Evolutionary conservation across 352 stramenopile species (phyloP).

Genomic region (Phytophthora melonis): DNA sequence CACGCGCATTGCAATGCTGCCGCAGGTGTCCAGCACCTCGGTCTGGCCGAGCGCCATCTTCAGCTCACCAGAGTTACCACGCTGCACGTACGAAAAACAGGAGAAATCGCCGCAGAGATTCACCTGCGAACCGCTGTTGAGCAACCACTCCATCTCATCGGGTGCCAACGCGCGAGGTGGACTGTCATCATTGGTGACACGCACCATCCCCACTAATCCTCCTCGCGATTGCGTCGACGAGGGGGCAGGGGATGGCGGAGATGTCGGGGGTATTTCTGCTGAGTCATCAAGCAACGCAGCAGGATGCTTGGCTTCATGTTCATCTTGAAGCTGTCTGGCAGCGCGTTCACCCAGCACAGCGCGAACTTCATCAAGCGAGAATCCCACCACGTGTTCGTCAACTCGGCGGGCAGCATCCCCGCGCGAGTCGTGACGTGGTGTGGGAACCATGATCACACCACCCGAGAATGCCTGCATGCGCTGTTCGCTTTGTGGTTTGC

Average conservation of each 20-base stretch:
- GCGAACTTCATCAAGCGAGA: not conserved
- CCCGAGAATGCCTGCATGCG: conserved; percentile 7
- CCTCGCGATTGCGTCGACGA: not conserved
- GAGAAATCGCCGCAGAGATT: conserved; percentile 1
- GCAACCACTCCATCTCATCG: not conserved
- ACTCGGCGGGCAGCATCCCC: not conserved
- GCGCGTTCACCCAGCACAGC: not conserved
- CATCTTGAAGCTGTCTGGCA: not conserved
- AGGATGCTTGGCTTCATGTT: too few relatives aligned
- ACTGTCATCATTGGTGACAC: not conserved
- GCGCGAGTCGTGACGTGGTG: not conserved
- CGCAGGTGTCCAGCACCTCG: not conserved
- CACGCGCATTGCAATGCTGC: conserved; percentile 6
- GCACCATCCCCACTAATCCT: not conserved
- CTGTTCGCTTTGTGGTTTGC: not conserved
- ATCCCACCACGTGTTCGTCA: not conserved
- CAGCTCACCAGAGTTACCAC: not conserved
- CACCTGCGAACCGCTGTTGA: conserved; percentile 13
- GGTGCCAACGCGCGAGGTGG: not conserved
- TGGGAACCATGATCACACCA: not conserved
- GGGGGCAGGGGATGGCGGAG: not conserved
- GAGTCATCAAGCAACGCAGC: not conserved
- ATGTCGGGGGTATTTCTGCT: not conserved
- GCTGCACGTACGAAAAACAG: conserved; percentile 4
- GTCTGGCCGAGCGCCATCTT: conserved; percentile 11